phyloP scores from a whole-genome alignment of 352 stramenopile species.

The Thalassiosira exigua region DNA sequence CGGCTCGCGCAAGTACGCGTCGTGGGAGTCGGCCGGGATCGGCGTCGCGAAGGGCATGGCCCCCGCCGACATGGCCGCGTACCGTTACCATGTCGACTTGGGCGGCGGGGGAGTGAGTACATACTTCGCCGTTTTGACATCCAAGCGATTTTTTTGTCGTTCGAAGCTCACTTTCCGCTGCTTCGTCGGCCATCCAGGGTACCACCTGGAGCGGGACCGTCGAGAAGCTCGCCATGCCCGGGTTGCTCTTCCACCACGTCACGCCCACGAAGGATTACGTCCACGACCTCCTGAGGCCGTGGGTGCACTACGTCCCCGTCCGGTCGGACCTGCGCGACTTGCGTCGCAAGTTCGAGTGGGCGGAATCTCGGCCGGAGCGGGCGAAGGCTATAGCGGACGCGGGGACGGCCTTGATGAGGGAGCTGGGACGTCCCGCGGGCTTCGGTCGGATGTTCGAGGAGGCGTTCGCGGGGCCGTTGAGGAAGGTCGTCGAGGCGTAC shows the following conservation, averaged over 20 bases:
- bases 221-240: slow-evolving; percentile 47
- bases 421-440: slow-evolving; percentile 13
- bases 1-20: neutral
- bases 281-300: slow-evolving; percentile 41
- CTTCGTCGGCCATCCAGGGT: too few species aligned
- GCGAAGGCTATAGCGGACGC: slow-evolving; percentile 33
- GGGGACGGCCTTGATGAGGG: slow-evolving; percentile 20
- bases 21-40: slow-evolving; percentile 8
- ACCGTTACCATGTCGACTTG: slow-evolving; percentile 41
- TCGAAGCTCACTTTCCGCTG: too few species aligned
- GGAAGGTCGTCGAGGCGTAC: slow-evolving; percentile 31
- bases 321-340: slow-evolving; percentile 39
- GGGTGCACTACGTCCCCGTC: slow-evolving; percentile 53
- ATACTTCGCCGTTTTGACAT: too few species aligned
- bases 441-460: slow-evolving; percentile 24
- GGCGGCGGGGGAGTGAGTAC: slow-evolving; percentile 17
- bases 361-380: slow-evolving; percentile 30
- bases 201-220: slow-evolving; percentile 47
- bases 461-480: slow-evolving; percentile 16
- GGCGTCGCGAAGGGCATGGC: slow-evolving; percentile 5
- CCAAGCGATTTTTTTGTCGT: too few species aligned
- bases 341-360: slow-evolving; percentile 51
- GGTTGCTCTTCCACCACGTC: slow-evolving; percentile 52
- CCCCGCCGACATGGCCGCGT: slow-evolving; percentile 10
- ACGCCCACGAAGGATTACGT: slow-evolving; percentile 59